Conservation (phyloP, 371 early-diverging fungal genomes). For the Mortierella sp. region DNA sequence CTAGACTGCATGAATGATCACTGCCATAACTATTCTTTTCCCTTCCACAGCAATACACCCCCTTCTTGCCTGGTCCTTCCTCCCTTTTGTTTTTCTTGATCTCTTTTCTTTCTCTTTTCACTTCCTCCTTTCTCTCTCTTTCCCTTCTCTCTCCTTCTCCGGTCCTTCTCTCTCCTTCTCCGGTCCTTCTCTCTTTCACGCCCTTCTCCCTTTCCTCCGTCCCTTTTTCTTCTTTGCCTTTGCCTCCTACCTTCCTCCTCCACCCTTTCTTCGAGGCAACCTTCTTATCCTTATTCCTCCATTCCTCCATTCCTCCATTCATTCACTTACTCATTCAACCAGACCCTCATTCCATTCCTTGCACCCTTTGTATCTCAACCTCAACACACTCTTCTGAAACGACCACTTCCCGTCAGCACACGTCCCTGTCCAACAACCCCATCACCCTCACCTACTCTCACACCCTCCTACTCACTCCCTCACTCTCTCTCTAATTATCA, state of each 20-base stretch:
- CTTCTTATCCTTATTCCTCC: not conserved
- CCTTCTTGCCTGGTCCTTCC: not conserved
- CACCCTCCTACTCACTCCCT: too few relatives aligned
- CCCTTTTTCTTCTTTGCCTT: not conserved
- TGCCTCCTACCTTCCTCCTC: not conserved
- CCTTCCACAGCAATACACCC: too few relatives aligned
- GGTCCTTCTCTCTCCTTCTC: not conserved
- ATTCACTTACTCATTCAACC: not conserved
- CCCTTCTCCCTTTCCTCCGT: not conserved
- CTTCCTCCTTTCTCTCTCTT: not conserved
- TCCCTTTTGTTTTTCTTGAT: too few relatives aligned
- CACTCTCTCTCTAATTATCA: not conserved
- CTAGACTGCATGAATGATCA: not conserved
- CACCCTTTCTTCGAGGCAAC: not conserved
- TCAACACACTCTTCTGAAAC: not conserved
- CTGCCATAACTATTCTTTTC: not conserved
- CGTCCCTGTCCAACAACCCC: not conserved
- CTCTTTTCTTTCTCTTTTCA: not conserved
- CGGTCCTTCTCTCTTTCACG: not conserved
- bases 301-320: not conserved
- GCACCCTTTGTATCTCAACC: not conserved
- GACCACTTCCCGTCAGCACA: constrained; percentile 2
- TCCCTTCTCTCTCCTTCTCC: not conserved
- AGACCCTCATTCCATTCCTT: not conserved
- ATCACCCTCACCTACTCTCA: not conserved